Conservation (phyloP, 805 yeast species). For the Priceomyces haplophilus region DNA sequence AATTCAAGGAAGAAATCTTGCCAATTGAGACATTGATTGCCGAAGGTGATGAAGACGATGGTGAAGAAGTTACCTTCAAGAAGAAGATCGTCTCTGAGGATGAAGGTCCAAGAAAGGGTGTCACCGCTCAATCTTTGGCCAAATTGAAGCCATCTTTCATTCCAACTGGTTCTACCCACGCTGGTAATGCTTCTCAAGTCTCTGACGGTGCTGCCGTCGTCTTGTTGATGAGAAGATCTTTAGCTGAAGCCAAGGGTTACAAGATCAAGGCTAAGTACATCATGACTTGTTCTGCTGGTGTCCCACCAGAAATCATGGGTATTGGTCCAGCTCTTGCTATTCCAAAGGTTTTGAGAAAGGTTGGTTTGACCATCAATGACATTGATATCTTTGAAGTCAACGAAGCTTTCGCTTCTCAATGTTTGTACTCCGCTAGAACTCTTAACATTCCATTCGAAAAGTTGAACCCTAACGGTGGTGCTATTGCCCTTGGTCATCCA, state of each 20-base stretch:
- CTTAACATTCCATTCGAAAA: slow-evolving; percentile 60
- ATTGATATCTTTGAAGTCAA: slow-evolving; percentile 81
- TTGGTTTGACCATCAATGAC: slow-evolving; percentile 60
- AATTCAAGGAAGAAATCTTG: slow-evolving; percentile 85
- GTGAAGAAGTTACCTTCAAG: slow-evolving; percentile 47
- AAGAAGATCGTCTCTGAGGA: slow-evolving; percentile 56
- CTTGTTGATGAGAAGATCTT: slow-evolving; percentile 75
- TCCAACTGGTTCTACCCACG: slow-evolving; percentile 82
- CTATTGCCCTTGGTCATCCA: slow-evolving; percentile 95
- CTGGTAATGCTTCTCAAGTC: slow-evolving; percentile 95
- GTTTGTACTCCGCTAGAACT: slow-evolving; percentile 67
- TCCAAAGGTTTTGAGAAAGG: slow-evolving; percentile 69
- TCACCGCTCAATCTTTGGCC: slow-evolving; percentile 69
- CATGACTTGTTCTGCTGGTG: slow-evolving; percentile 80
- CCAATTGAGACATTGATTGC: slow-evolving; percentile 66
- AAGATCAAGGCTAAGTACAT: slow-evolving; percentile 78
- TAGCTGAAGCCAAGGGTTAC: slow-evolving; percentile 71
- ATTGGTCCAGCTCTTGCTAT: slow-evolving; percentile 96
- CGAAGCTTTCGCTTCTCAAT: slow-evolving; percentile 97
- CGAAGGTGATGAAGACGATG: slow-evolving; percentile 53
- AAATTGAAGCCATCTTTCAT: slow-evolving; percentile 86
- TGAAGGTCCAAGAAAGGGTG: slow-evolving; percentile 89
- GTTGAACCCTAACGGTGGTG: slow-evolving; percentile 91
- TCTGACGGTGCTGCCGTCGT: slow-evolving; percentile 96
- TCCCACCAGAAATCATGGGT: slow-evolving; percentile 97